These are phyloP conservation scores for Penicillium tannophilum DNA, from an alignment of 495 filamentous ascomycete species.

Conservation along the genomic window DNA sequence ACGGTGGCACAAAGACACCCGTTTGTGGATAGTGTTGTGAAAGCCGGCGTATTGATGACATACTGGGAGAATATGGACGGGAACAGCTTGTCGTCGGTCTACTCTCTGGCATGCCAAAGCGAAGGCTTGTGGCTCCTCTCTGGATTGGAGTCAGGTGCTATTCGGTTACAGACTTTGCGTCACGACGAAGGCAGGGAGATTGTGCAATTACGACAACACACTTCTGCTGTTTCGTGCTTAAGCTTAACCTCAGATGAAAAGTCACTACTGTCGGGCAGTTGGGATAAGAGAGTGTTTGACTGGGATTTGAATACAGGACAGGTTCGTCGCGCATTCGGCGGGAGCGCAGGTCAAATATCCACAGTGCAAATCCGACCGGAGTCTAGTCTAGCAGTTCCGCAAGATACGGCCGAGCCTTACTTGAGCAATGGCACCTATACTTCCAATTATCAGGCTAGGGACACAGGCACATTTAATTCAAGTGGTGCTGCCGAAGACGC, in stretches of 20 bases:
- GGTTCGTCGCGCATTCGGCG: conserved; percentile 70
- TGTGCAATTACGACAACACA: conserved; percentile 76
- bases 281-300: conserved; percentile 91
- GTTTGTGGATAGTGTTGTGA: conserved; percentile 95
- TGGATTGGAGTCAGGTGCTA: conserved; percentile 85
- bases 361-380: conserved; percentile 83
- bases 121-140: conserved; percentile 89
- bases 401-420: conserved; percentile 61
- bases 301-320: conserved; percentile 95
- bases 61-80: conserved; percentile 92
- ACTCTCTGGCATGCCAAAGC: conserved; percentile 88
- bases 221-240: conserved; percentile 88
- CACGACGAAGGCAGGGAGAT: conserved; percentile 94
- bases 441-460: conserved; percentile 57
- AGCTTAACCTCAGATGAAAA: conserved; percentile 81
- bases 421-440: conserved; percentile 68
- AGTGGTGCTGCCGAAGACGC: conserved; percentile 51
- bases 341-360: conserved; percentile 81
- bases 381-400: conserved; percentile 72
- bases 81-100: conserved; percentile 73
- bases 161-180: conserved; percentile 91
- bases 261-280: conserved; percentile 88
- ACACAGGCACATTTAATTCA: conserved; percentile 37
- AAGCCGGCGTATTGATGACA: conserved; percentile 87
- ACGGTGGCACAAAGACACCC: conserved; percentile 96